Percentiles rank a stretch among this genome's conserved stretches.
Evolutionary conservation across 148 eudicot species (phyloP).

Genomic region (Nyssa sinensis): DNA sequence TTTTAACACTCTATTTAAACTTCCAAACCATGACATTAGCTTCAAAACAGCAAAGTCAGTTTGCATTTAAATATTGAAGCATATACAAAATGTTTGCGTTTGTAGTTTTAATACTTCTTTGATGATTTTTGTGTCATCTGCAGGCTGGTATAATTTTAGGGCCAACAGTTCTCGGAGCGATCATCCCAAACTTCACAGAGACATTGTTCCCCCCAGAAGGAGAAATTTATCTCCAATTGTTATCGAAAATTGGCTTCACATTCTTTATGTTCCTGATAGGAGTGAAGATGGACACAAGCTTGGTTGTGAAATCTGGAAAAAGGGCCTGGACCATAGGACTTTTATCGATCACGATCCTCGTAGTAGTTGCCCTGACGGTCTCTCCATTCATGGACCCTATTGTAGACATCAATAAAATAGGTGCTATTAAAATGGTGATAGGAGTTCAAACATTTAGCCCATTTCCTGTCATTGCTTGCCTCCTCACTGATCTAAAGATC

Average conservation of each 20-base stretch:
- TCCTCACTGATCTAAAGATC: constrained; percentile 38
- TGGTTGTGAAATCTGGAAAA: constrained; percentile 18
- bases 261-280: constrained; percentile 38
- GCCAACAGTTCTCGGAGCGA: constrained; percentile 25
- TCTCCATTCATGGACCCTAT: rapidly evolving
- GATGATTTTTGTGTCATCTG: background rate
- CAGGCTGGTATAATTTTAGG: constrained; percentile 40
- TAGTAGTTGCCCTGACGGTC: background rate
- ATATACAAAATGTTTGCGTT: background rate
- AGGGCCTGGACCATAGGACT: constrained; percentile 35
- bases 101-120: background rate
- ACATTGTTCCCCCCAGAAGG: constrained; percentile 28
- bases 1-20: no score
- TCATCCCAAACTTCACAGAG: background rate
- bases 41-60: background rate
- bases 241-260: constrained; percentile 33
- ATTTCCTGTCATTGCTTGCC: constrained; percentile 28
- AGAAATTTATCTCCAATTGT: constrained; percentile 18
- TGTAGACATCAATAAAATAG: constrained; percentile 4
- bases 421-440: background rate
- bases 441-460: constrained; percentile 11
- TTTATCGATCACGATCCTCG: constrained; percentile 10
- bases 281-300: constrained; percentile 35
- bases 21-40: background rate
- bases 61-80: background rate